phyloP scores from a whole-genome alignment of 352 stramenopile genomes.

The Pythium myriotylum region DNA sequence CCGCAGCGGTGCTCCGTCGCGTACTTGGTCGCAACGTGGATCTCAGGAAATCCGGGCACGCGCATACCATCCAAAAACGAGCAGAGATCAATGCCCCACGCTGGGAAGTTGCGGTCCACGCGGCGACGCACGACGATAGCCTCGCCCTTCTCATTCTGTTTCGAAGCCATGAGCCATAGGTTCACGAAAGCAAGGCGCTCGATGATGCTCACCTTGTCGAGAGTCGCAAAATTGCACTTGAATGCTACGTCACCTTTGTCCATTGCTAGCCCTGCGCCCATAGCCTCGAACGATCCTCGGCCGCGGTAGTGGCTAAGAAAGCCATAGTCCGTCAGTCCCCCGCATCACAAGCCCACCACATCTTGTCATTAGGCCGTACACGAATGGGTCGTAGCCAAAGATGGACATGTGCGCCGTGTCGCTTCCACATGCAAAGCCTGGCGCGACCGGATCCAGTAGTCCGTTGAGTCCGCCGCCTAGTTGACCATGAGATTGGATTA shows the following conservation, averaged over 20 bases:
- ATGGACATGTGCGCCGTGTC: slow-evolving; percentile 92
- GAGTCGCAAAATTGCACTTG: slow-evolving; percentile 90
- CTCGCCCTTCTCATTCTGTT: slow-evolving; percentile 54
- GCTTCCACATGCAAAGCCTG: slow-evolving; percentile 82
- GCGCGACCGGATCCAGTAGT: slow-evolving; percentile 84
- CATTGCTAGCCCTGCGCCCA: slow-evolving; percentile 84
- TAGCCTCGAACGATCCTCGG: slow-evolving; percentile 86
- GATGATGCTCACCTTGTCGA: slow-evolving; percentile 43
- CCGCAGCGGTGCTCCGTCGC: slow-evolving; percentile 87
- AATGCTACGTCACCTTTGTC: slow-evolving; percentile 86
- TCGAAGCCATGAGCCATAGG: slow-evolving; percentile 1
- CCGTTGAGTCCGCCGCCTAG: slow-evolving; percentile 75
- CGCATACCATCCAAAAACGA: slow-evolving; percentile 66
- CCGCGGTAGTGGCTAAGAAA: slow-evolving; percentile 75
- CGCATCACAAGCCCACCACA: too few species aligned
- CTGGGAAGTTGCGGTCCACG: slow-evolving; percentile 84
- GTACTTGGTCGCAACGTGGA: slow-evolving; percentile 82
- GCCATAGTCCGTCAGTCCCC: background rate
- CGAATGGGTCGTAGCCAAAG: slow-evolving; percentile 83
- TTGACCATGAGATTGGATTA: background rate
- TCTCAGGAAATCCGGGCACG: slow-evolving; percentile 60
- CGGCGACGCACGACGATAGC: slow-evolving; percentile 70
- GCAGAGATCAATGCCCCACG: slow-evolving; percentile 85
- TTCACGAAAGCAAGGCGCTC: too few species aligned
- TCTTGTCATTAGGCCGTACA: too few species aligned